phyloP scores from a whole-genome alignment of 441 rosid genomes.

The Codiaeum variegatum region DNA sequence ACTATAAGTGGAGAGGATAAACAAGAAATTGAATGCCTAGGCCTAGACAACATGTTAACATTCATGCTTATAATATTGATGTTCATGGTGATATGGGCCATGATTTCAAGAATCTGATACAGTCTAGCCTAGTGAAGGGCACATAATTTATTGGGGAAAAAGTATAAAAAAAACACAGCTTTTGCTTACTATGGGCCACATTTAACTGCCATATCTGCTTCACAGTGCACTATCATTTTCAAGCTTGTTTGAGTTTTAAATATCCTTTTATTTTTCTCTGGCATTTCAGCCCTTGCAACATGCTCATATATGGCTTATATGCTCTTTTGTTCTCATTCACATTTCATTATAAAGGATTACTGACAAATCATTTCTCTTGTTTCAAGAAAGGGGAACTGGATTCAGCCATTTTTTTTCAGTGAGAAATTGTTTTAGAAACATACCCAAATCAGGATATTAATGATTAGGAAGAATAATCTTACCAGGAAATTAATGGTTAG shows the following conservation, averaged over 20 bases:
- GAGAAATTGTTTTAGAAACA: too few relatives aligned
- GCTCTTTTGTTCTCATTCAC: background rate
- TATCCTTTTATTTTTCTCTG: conserved; percentile 24
- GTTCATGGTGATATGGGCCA: conserved; percentile 7
- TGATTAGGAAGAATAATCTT: too few relatives aligned
- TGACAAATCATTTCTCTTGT: too few relatives aligned
- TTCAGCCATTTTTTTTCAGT: too few relatives aligned
- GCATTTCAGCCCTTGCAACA: conserved; percentile 21
- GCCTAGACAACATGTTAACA: conserved; percentile 2
- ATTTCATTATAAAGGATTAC: background rate
- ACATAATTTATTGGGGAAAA: background rate
- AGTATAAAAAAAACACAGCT: background rate
- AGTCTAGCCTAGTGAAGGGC: background rate
- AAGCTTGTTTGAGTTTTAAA: conserved; percentile 21
- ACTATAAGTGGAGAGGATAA: conserved; percentile 19
- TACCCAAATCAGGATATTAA: too few relatives aligned
- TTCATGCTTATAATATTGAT: conserved; percentile 9
- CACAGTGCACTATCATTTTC: conserved; percentile 20
- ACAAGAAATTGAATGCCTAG: conserved; percentile 15
- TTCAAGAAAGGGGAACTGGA: too few relatives aligned
- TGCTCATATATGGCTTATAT: background rate
- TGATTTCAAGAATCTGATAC: background rate
- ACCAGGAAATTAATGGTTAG: too few relatives aligned
- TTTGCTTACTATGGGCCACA: conserved; percentile 9
- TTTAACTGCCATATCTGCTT: background rate